Evolutionary conservation across 345 rosid species (phyloP), one percentile per base, ranked within the genome.

Genomic region (Populus deltoides): DNA sequence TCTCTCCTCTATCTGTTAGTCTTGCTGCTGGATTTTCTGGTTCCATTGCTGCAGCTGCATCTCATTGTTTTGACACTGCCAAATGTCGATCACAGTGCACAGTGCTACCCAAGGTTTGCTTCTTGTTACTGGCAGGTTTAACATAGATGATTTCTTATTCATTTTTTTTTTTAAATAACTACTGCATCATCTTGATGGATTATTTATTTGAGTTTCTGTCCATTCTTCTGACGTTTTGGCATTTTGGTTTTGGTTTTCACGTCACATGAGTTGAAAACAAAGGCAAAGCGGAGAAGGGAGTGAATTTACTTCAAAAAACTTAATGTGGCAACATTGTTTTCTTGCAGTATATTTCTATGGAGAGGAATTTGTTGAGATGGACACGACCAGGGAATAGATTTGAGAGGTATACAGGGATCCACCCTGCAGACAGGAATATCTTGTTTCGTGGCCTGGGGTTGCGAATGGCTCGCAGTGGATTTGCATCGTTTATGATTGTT

Each of bases 41-140:
- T 80, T 82, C 89, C 38, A 22, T 90, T 76, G 99, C 93, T 79
- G 97, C 98, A 75, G 98, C 94, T 62, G 94, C 91, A 78, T 96
- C 99, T 71, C 99, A 93, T 75, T 82, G 92, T 87, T 92, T 96
- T 75, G 99, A 93, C 85, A 96, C 98, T 27, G 91, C 97, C 15
- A 92, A 86, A 85, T 84, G 86, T 79, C 90, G 99, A 61, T 85
- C 94, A n/a, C 94, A 89, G 74, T 92, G 95, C 83, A 85, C 80
- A 22, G 97, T 96, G 86, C 77, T 92, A 80, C 99, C 99, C 72
- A 93, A 90, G 97, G 97, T 93, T 78, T 24, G 47, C 47, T 43
- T 43, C 47, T 43, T 43, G 73, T 29, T 27, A 9, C 43, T 12
- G 43, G 13, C 1, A 67, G 53, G 17, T 47, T 47, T 47, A 13